phyloP scores from a whole-genome alignment of 208 protist genomes.

The Trypanosoma melophagium region DNA sequence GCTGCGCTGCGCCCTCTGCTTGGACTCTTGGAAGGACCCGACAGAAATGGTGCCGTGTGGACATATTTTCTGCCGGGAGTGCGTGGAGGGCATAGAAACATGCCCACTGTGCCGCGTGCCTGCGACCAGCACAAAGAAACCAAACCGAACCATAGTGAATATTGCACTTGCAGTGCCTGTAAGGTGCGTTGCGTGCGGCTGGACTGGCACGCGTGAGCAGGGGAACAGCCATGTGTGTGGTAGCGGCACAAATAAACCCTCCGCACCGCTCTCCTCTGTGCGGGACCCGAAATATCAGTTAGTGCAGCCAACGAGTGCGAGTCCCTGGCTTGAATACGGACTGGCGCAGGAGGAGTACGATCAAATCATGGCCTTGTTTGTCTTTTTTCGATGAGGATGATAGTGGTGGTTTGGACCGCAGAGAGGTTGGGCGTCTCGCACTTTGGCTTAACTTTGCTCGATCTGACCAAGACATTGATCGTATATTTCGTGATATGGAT shows the following conservation, averaged over 20 bases:
- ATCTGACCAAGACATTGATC: conserved; percentile 57
- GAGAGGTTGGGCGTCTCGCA: conserved; percentile 62
- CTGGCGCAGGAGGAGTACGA: conserved; percentile 78
- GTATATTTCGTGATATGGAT: conserved; percentile 84
- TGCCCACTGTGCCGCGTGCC: conserved; percentile 65
- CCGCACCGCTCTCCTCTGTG: background rate
- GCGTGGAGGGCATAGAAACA: conserved; percentile 31
- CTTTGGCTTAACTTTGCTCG: conserved; percentile 83
- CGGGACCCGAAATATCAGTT: conserved; percentile 28
- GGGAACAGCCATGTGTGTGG: conserved; percentile 34
- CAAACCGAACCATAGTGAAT: conserved; percentile 74
- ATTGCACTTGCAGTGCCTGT: conserved; percentile 57
- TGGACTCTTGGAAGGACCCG: conserved; percentile 77
- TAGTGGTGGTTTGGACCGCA: conserved; percentile 50
- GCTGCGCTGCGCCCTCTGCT: conserved; percentile 66
- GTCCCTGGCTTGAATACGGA: conserved; percentile 65
- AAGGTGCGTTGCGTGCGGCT: conserved; percentile 57
- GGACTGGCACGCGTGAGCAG: conserved; percentile 59
- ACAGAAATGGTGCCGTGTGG: conserved; percentile 45
- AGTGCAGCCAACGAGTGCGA: conserved; percentile 40
- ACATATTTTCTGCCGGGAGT: conserved; percentile 65
- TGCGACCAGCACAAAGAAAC: conserved; percentile 31
- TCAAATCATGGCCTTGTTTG: conserved; percentile 78
- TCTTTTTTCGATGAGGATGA: conserved; percentile 83
- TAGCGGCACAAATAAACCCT: background rate